These are phyloP conservation scores for Elsinoe batatas DNA, from an alignment of 2,329 filamentous ascomycete species.

Conservation along the genomic window DNA sequence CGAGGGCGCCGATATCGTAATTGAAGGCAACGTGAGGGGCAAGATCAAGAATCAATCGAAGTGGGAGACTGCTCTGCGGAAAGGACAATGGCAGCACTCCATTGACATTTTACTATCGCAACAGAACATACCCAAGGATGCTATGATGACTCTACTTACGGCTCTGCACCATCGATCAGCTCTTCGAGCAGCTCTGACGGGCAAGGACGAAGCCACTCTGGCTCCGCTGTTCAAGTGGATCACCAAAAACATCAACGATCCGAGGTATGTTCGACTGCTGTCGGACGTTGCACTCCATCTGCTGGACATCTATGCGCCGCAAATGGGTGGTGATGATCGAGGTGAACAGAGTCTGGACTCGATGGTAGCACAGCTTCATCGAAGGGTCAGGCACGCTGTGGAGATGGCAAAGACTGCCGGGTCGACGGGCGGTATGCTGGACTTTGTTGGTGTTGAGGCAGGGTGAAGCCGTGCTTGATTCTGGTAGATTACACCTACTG, in stretches of 20 bases:
- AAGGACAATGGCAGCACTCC: slow-evolving; percentile 65
- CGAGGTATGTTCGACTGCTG: slow-evolving; percentile 68
- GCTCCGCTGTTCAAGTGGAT: slow-evolving; percentile 79
- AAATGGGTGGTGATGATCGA: slow-evolving; percentile 44
- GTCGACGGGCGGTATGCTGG: slow-evolving; percentile 79
- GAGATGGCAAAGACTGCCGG: slow-evolving; percentile 76
- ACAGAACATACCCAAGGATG: slow-evolving; percentile 23
- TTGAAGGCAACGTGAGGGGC: slow-evolving; percentile 61
- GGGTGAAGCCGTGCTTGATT: slow-evolving; percentile 8
- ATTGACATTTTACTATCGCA: slow-evolving; percentile 63
- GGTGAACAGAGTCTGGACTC: slow-evolving; percentile 63
- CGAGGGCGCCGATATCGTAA: slow-evolving; percentile 78
- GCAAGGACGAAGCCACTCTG: slow-evolving; percentile 70
- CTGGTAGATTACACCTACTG: not conserved
- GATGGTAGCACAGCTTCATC: slow-evolving; percentile 58
- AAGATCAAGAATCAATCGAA: slow-evolving; percentile 54
- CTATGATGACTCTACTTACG: slow-evolving; percentile 64
- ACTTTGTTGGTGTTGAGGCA: slow-evolving; percentile 54
- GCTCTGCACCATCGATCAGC: slow-evolving; percentile 82
- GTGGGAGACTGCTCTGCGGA: slow-evolving; percentile 77
- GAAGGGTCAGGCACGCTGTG: slow-evolving; percentile 63
- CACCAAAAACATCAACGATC: slow-evolving; percentile 68
- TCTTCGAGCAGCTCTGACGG: slow-evolving; percentile 66
- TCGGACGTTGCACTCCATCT: slow-evolving; percentile 75
- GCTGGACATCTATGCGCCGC: slow-evolving; percentile 78